These are phyloP conservation scores for Cyanidiococcus yangmingshanensis DNA, from an alignment of 23 red algal genomes.

Conservation along the genomic window DNA sequence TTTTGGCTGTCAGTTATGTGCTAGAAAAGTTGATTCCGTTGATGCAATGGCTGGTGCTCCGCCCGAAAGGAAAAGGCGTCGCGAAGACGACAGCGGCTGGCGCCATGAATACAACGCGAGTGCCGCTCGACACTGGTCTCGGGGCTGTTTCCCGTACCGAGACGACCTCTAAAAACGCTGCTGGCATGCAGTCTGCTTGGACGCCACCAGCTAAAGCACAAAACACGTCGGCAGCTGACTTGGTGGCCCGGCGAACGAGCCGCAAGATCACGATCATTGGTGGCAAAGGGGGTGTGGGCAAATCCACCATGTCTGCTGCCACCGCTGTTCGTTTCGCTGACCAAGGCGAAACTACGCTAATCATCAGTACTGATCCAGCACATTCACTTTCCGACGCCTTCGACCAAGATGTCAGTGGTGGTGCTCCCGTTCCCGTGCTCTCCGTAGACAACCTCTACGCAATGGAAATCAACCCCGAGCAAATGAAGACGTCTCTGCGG, in stretches of 20 bases:
- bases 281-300: constrained; percentile 15
- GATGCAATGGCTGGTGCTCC: background rate
- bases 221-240: background rate
- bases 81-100: background rate
- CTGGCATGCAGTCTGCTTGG: background rate
- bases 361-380: constrained; percentile 85
- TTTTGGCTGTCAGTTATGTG: constrained; percentile 13
- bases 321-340: constrained; percentile 73
- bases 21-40: background rate
- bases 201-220: background rate
- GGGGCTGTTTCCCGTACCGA: background rate
- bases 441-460: constrained; percentile 74
- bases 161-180: background rate
- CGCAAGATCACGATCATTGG: constrained; percentile 18
- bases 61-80: background rate
- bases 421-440: constrained; percentile 50
- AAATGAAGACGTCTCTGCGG: constrained; percentile 54
- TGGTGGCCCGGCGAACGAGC: background rate
- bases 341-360: constrained; percentile 58
- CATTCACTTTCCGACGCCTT: constrained; percentile 88
- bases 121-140: background rate
- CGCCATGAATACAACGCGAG: background rate
- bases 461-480: constrained; percentile 78
- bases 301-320: constrained; percentile 35
- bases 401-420: constrained; percentile 51